A percentile compares a stretch with the other conserved stretches of the same genome.
Conservation (phyloP, 805 yeast genomes). For the Zygosaccharomyces bisporus region DNA sequence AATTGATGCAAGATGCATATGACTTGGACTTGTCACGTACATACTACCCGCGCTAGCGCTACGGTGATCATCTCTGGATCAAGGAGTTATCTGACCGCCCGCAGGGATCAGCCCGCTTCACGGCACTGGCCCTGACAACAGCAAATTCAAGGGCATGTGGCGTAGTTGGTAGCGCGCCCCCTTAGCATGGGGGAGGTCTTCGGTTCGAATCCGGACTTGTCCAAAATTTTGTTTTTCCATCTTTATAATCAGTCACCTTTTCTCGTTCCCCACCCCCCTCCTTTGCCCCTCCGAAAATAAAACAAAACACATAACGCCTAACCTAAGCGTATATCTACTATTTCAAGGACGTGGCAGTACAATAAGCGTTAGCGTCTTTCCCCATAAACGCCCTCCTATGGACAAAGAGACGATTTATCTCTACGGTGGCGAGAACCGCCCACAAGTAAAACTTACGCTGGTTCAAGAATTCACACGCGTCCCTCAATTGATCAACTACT, state of each 20-base stretch:
- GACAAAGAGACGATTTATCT: conserved; percentile 24
- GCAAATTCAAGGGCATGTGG: conserved; percentile 58
- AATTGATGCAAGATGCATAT: too few species aligned
- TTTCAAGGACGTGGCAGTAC: neutral
- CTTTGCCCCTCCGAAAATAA: neutral
- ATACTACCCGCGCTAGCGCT: too few species aligned
- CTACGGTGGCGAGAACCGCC: conserved; percentile 27
- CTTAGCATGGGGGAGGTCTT: conserved; percentile 79
- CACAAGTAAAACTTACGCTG: conserved; percentile 27
- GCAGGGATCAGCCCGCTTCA: too few species aligned
- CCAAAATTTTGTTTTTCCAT: conserved; percentile 40
- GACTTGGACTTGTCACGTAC: too few species aligned
- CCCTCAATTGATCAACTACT: conserved; percentile 16
- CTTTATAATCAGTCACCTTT: too few species aligned
- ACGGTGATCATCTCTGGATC: too few species aligned
- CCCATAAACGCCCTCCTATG: neutral
- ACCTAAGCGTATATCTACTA: too few species aligned
- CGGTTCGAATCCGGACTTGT: conserved; percentile 79
- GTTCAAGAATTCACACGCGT: conserved; percentile 16
- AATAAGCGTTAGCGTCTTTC: neutral
- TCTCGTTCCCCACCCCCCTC: neutral
- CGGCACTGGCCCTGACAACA: too few species aligned
- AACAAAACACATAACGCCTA: neutral
- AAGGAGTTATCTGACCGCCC: too few species aligned
- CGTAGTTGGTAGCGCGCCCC: conserved; percentile 82